Conservation (phyloP, 129 eudicot species). For the Pulicaria dysenterica region DNA sequence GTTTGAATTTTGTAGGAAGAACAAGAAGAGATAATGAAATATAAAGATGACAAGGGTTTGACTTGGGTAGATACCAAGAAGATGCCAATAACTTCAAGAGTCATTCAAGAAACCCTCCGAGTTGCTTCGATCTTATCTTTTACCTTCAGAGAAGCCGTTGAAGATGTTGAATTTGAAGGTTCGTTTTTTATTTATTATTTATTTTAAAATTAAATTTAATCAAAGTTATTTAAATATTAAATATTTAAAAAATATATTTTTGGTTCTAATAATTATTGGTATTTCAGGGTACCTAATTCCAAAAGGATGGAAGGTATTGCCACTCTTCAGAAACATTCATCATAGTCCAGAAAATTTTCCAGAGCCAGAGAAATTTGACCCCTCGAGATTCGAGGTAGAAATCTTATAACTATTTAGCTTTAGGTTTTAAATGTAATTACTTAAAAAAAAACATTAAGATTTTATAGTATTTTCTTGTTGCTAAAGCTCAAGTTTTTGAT, state of each 20-base stretch:
- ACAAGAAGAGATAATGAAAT: constrained; percentile 77
- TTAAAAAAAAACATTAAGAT: not conserved
- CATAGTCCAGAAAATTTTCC: constrained; percentile 80
- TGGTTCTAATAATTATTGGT: not conserved
- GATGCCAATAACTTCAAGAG: constrained; percentile 88
- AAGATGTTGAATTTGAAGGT: constrained; percentile 99
- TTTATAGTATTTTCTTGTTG: not conserved
- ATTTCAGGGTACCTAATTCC: constrained; percentile 86
- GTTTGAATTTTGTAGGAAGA: constrained; percentile 68
- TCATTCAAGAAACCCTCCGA: constrained; percentile 94
- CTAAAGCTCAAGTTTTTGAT: constrained; percentile 25
- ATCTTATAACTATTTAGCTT: not conserved
- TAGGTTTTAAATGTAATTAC: not conserved
- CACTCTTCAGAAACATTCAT: constrained; percentile 94
- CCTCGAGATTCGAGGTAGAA: constrained; percentile 97
- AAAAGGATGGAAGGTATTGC: constrained; percentile 98
- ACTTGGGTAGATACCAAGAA: constrained; percentile 86
- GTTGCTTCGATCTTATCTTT: constrained; percentile 94
- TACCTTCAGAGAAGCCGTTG: constrained; percentile 98
- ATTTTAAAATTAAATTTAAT: not conserved
- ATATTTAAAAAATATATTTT: not conserved
- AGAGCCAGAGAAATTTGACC: constrained; percentile 94
- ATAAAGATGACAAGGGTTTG: constrained; percentile 55
- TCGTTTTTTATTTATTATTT: not conserved
- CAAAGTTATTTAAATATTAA: not conserved